Base-by-base conservation (phyloP, 805 yeast species). In the Kodamaea hsintzibuensis region DNA sequence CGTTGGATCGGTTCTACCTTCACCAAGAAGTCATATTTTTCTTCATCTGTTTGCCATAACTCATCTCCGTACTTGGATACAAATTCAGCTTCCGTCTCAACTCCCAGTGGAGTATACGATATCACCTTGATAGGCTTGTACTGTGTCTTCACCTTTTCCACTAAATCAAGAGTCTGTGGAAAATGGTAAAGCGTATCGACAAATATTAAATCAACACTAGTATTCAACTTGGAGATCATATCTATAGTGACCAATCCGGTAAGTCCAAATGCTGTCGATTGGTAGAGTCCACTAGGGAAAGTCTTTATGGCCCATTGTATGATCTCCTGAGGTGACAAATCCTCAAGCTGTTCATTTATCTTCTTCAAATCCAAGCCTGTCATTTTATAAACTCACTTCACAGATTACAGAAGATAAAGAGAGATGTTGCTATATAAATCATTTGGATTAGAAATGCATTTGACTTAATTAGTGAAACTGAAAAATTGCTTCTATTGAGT, bases 201-300 rank as follows among this genome's bases (percentile, higher is more conserved):
- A 67, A 93, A 93, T 1, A 93, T 86, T 53, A 92, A 74, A 52
- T 91, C 96, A 6, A 89, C 76, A 0, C 85, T 80, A 44, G 72
- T 45, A 54, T 57, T 66, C 47, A 86, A 61, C 64, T 84, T 82
- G 33, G 88, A 79, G 27, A 92, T 70, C 81, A 92, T 88, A 68
- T 92, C 97, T 43, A 89, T 76, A 10, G 93, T 92, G 30, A 88
- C 96, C 55, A 93, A 72, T 0, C 98, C 98, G 1, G 97, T 89
- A 47, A 93, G 78, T 0, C 98, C 98, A 71, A 93, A 91, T 1
- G 98, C 98, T 0, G 98, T 91, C 1, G 97, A 91, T 71, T 93
- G 98, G 64, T 68, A 92, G 39, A 93, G 74, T 3, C 48, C 51
- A 42, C 84, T 78, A 2, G 97, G 97, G 63, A 92, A 85, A 0